Percentiles rank a stretch among this genome's conserved stretches.
These are phyloP conservation scores for Yamadazyma philogaea DNA, from an alignment of 805 yeast species.

Conservation along the genomic window DNA sequence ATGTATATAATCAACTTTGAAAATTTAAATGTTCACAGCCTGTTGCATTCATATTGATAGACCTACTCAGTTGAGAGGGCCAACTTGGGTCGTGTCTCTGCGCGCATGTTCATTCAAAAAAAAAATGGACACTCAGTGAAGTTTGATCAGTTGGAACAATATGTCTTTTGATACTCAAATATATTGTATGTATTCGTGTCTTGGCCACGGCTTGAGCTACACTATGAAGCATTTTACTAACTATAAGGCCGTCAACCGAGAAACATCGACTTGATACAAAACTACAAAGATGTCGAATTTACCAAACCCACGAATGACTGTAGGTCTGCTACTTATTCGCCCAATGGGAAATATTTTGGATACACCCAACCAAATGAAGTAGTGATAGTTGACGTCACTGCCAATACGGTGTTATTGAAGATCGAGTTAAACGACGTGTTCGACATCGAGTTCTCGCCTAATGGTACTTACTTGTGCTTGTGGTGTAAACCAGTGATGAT, in stretches of 20 bases:
- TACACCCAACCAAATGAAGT: conserved; percentile 66
- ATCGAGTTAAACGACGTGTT: conserved; percentile 64
- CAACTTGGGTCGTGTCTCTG: conserved; percentile 1
- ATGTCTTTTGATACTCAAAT: conserved; percentile 16
- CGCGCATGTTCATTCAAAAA: conserved; percentile 8
- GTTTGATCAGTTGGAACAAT: conserved; percentile 4
- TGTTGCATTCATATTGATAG: background rate
- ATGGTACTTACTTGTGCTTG: conserved; percentile 74
- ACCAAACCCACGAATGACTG: conserved; percentile 47
- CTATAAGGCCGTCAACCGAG: conserved; percentile 54
- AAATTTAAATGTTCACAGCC: background rate
- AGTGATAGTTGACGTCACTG: conserved; percentile 46
- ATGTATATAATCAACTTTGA: background rate
- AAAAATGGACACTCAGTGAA: conserved; percentile 5
- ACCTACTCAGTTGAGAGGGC: too few relatives aligned
- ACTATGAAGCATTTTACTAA: conserved; percentile 16
- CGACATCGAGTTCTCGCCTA: conserved; percentile 86
- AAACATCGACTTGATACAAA: conserved; percentile 49
- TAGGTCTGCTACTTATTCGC: conserved; percentile 63
- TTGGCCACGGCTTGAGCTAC: too few relatives aligned
- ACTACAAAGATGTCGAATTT: conserved; percentile 34
- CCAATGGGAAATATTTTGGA: conserved; percentile 67
- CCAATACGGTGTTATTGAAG: conserved; percentile 40
- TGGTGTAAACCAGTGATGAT: conserved; percentile 83
- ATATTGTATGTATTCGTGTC: conserved; percentile 14